Base-by-base conservation (phyloP, 2,329 filamentous ascomycete species). In the Epichloe sp. region DNA sequence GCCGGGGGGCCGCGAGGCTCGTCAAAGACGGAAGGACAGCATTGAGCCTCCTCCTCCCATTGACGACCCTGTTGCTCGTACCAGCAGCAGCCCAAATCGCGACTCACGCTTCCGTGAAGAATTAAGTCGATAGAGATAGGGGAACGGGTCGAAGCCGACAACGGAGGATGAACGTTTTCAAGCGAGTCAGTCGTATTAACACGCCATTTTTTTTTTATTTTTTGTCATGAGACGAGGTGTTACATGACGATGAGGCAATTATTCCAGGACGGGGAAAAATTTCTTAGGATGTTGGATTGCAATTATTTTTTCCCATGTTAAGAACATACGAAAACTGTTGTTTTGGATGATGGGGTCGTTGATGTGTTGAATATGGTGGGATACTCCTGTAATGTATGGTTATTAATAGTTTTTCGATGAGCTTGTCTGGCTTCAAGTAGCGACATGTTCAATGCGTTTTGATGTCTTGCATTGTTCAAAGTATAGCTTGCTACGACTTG, bases 21-120 rank as follows among this genome's bases (percentile, higher is more conserved):
- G 53, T 19, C 40, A 23, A n/a, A 53, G 55, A 31, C 47, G 51
- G 4, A 19, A 52, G 17, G 38, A 53, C 6, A 57, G 58, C 19
- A 63, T 73, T 12, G 65, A 65, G 23, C 66, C 71, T 8, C 73
- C 72, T 1, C 60, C 61, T 12, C 63, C 60, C 2, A 63, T 73
- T 7, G 59, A 56, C 36, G 67, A 68, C 12, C 57, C 61, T 15
- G 60, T 58, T 0, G 56, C 56, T 19, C 62, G 64, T n/a, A 66
- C 68, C 46, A 71, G 71, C 45, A 70, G 69, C 48, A 82, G 77
- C 61, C 77, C 78, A 0, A 72, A 66, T 4, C 67, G 79, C 49
- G 77, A 78, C 54, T 80, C 79, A 40, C 76, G 71, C 57, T 84
- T 84, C 56, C 69, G 68, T 46, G 80, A 84, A 65, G 74, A 77